Evolutionary conservation across 441 rosid genomes (phyloP).

Genomic region (Pelargonium cotyledonis): DNA sequence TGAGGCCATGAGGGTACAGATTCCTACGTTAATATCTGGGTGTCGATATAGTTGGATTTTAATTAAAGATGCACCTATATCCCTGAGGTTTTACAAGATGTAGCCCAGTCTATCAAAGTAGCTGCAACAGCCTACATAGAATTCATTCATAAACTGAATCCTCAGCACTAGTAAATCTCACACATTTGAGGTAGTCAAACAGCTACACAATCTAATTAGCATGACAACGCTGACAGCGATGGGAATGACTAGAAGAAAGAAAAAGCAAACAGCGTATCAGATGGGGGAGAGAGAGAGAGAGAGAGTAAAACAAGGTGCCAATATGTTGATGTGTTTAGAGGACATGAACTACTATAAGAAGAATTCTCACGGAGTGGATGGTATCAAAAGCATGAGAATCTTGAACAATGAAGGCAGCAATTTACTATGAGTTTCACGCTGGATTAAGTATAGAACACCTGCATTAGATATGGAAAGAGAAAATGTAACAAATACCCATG

Average conservation of each 20-base stretch:
- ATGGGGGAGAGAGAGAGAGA: background rate
- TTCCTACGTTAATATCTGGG: no score
- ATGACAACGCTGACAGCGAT: background rate
- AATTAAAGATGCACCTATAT: no score
- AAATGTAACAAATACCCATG: constrained; percentile 8
- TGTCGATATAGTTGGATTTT: no score
- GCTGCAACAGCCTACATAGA: no score
- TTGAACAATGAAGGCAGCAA: constrained; percentile 66
- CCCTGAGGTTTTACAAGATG: no score
- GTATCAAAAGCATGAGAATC: constrained; percentile 69
- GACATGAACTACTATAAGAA: constrained; percentile 10
- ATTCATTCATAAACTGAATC: no score
- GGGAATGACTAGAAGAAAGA: background rate
- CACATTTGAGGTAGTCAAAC: background rate
- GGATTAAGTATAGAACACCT: constrained; percentile 75
- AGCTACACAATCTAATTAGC: background rate
- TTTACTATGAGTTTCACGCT: constrained; percentile 59
- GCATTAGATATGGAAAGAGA: constrained; percentile 20
- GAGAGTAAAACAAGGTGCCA: background rate
- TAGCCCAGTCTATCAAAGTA: no score
- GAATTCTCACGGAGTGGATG: constrained; percentile 80
- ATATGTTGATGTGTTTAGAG: background rate
- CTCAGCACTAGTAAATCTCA: background rate
- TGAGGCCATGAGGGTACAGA: no score
- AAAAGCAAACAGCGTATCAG: background rate